A percentile compares a stretch with the other conserved stretches of the same genome.
Evolutionary conservation across 192 early-diverging fungal genomes (phyloP).

Genomic region (Thamnidium elegans): DNA sequence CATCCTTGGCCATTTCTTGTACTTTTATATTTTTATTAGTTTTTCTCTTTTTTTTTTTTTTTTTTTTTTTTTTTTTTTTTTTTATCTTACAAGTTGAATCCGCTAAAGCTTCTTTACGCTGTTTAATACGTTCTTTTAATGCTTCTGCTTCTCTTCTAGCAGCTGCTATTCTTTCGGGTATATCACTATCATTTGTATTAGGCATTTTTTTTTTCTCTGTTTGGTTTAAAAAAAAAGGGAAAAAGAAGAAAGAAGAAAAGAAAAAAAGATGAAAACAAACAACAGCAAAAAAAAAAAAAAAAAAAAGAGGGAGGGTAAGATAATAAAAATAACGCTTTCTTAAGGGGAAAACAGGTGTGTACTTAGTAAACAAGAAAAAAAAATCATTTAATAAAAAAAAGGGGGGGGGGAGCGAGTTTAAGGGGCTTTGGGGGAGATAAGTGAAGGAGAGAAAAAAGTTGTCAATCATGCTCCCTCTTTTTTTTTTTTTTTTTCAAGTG

Average conservation of each 20-base stretch:
- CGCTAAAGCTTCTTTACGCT: constrained; percentile 88
- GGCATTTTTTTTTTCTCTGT: too few species aligned
- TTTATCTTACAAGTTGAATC: constrained; percentile 87
- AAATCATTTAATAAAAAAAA: neutral
- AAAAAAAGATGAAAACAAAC: neutral
- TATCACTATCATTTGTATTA: constrained; percentile 54
- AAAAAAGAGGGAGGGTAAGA: neutral
- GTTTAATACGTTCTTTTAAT: constrained; percentile 94
- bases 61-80: neutral
- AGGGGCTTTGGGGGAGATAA: too few species aligned
- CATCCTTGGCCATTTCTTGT: constrained; percentile 77
- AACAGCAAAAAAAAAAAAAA: neutral
- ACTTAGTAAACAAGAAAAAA: neutral
- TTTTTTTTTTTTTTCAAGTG: too few species aligned
- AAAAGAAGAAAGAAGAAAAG: constrained; percentile 1
- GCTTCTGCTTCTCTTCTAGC: constrained; percentile 94
- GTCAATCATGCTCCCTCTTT: neutral
- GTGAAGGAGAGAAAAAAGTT: neutral
- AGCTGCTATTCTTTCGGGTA: constrained; percentile 87
- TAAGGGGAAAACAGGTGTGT: neutral
- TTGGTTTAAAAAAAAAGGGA: neutral
- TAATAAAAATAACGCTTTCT: neutral
- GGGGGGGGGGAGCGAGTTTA: neutral
- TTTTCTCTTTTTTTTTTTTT: neutral
- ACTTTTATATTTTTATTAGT: constrained; percentile 51